phyloP scores from a whole-genome alignment of 345 rosid species.

The Litchi chinensis region DNA sequence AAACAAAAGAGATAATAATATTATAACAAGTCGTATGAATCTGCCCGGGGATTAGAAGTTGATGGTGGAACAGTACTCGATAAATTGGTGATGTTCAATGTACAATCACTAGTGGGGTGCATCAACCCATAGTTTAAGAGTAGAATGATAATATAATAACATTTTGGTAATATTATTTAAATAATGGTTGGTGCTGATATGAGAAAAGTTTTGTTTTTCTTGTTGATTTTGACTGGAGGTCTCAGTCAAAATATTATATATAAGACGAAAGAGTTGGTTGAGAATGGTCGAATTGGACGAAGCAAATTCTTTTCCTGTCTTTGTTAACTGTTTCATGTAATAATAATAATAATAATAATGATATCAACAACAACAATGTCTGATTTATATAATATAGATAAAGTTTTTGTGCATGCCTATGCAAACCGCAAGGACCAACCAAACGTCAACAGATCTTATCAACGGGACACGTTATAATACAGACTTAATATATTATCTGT shows the following conservation, averaged over 20 bases:
- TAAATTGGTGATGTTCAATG: conserved; percentile 8
- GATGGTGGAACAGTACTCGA: neutral
- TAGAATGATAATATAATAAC: neutral
- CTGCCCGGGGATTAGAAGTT: neutral
- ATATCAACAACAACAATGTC: too few relatives aligned
- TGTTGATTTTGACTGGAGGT: neutral
- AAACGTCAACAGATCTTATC: too few relatives aligned
- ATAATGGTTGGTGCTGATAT: neutral
- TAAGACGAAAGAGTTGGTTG: neutral
- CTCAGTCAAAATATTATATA: neutral
- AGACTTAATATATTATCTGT: too few relatives aligned
- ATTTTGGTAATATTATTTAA: neutral
- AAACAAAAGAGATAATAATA: neutral
- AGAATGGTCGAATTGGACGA: neutral
- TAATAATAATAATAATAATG: neutral
- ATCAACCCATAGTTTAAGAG: neutral
- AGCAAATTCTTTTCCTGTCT: neutral
- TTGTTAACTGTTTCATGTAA: neutral
- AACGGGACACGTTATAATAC: too few relatives aligned
- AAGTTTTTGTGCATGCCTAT: neutral
- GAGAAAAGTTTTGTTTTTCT: neutral
- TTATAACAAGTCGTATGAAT: neutral
- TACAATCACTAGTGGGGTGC: neutral
- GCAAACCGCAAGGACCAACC: too few relatives aligned
- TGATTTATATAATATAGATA: neutral